Evolutionary conservation across 2,329 filamentous ascomycete genomes (phyloP).

Genomic region (Pseudocercospora cruenta): DNA sequence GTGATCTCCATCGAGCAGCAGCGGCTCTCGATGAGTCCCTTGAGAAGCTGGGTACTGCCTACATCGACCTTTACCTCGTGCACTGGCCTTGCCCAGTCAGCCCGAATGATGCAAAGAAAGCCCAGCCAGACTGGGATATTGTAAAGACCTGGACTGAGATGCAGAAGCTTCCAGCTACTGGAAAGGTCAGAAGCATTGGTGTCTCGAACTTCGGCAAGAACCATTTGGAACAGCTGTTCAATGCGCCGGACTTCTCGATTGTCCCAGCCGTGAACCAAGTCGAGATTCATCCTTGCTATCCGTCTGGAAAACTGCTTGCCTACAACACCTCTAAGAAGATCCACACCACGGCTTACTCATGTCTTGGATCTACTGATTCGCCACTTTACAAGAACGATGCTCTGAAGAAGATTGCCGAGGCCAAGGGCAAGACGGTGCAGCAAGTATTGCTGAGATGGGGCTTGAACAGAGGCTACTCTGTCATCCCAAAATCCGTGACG

Average conservation of each 20-base stretch:
- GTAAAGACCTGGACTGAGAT: slow-evolving; percentile 68
- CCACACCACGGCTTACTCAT: slow-evolving; percentile 74
- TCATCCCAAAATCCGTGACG: slow-evolving; percentile 84
- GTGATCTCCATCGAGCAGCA: slow-evolving; percentile 71
- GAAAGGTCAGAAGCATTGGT: slow-evolving; percentile 74
- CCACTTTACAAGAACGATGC: slow-evolving; percentile 69
- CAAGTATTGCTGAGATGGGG: slow-evolving; percentile 82
- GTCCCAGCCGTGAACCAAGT: slow-evolving; percentile 76
- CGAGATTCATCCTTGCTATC: slow-evolving; percentile 79
- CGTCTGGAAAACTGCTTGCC: slow-evolving; percentile 75
- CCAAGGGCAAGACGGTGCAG: slow-evolving; percentile 70
- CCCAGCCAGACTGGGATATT: slow-evolving; percentile 78
- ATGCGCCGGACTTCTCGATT: slow-evolving; percentile 65
- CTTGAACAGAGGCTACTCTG: slow-evolving; percentile 76
- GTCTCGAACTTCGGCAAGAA: slow-evolving; percentile 84
- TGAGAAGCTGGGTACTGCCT: slow-evolving; percentile 64
- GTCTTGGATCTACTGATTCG: slow-evolving; percentile 71
- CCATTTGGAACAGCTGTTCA: slow-evolving; percentile 75
- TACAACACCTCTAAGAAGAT: slow-evolving; percentile 75
- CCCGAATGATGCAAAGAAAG: slow-evolving; percentile 66
- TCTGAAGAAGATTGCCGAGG: slow-evolving; percentile 61
- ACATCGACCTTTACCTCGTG: slow-evolving; percentile 72
- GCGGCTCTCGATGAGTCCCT: slow-evolving; percentile 65
- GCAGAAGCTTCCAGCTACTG: slow-evolving; percentile 60
- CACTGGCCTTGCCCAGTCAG: slow-evolving; percentile 72